Conservation (phyloP, 1,284 basidiomycete species). For the Sporisorium sorghi region DNA sequence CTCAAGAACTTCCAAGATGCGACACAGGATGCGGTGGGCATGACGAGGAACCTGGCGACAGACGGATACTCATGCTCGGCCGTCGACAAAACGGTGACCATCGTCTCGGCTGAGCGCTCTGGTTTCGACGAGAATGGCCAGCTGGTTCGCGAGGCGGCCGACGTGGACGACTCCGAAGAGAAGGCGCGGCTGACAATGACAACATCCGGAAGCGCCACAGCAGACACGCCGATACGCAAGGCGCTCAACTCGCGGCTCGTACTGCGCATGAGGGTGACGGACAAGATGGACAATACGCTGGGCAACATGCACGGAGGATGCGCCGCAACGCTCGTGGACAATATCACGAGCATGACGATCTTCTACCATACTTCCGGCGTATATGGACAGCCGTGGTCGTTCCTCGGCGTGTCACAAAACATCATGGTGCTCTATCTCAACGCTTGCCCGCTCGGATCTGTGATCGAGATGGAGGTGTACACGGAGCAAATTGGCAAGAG, state of each 20-base stretch:
- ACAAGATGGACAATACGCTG: slow-evolving; percentile 56
- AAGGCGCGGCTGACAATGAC: slow-evolving; percentile 27
- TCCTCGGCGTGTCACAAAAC: slow-evolving; percentile 65
- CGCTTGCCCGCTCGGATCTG: slow-evolving; percentile 53
- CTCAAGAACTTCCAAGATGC: slow-evolving; percentile 42
- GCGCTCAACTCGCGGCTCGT: slow-evolving; percentile 45
- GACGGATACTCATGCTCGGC: slow-evolving; percentile 42
- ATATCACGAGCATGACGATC: slow-evolving; percentile 50
- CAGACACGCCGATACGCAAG: slow-evolving; percentile 27
- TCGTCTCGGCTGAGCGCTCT: slow-evolving; percentile 36
- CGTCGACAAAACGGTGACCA: slow-evolving; percentile 29
- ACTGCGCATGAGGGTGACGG: slow-evolving; percentile 52
- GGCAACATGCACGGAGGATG: slow-evolving; percentile 63
- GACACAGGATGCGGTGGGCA: slow-evolving; percentile 47
- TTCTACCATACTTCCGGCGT: slow-evolving; percentile 54
- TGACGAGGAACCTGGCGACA: slow-evolving; percentile 28
- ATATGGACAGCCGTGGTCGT: slow-evolving; percentile 54
- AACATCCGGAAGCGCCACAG: slow-evolving; percentile 21
- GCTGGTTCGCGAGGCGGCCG: slow-evolving; percentile 32
- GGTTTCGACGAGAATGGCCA: slow-evolving; percentile 38
- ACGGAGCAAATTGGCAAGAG: slow-evolving; percentile 51
- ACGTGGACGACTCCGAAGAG: slow-evolving; percentile 34
- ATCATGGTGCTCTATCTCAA: slow-evolving; percentile 62
- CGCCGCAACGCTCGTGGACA: slow-evolving; percentile 56
- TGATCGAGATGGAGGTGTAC: slow-evolving; percentile 61